phyloP scores from a whole-genome alignment of 768 basidiomycete genomes.

The Mycena venus region DNA sequence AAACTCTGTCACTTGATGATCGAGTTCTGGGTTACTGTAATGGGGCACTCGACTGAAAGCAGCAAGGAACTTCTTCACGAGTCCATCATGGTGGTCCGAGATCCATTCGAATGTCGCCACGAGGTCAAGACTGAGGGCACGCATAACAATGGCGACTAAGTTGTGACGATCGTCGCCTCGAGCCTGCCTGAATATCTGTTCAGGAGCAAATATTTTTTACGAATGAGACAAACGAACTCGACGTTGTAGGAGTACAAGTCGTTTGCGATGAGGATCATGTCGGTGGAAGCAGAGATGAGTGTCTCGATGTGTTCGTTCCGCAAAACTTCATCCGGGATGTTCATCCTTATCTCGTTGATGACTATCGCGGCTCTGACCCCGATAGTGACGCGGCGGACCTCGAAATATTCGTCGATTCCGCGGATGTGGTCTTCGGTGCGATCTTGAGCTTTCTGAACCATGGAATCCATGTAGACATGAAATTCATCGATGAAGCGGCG shows the following conservation, averaged over 20 bases:
- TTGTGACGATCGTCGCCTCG: too few species aligned
- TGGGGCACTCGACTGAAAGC: too few species aligned
- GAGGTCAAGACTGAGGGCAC: background rate
- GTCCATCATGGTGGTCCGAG: background rate
- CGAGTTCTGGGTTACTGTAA: background rate
- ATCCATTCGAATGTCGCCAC: background rate
- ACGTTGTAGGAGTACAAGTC: background rate
- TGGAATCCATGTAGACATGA: constrained; percentile 43
- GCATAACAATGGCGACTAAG: too few species aligned
- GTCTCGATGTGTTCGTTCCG: too few species aligned
- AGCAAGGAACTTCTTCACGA: too few species aligned
- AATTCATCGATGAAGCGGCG: constrained; percentile 48
- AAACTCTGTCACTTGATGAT: background rate
- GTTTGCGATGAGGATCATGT: background rate
- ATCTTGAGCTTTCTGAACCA: constrained; percentile 49
- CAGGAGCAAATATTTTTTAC: too few species aligned
- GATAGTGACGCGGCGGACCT: constrained; percentile 45
- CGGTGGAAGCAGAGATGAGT: too few species aligned
- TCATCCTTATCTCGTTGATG: too few species aligned
- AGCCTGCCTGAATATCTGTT: background rate
- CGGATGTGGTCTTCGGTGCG: constrained; percentile 37
- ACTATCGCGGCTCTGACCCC: too few species aligned
- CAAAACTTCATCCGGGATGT: too few species aligned
- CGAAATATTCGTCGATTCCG: constrained; percentile 45
- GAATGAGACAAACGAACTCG: constrained; percentile 6